phyloP scores from a whole-genome alignment of 306 rosid species.

The Potentilla sterilis region DNA sequence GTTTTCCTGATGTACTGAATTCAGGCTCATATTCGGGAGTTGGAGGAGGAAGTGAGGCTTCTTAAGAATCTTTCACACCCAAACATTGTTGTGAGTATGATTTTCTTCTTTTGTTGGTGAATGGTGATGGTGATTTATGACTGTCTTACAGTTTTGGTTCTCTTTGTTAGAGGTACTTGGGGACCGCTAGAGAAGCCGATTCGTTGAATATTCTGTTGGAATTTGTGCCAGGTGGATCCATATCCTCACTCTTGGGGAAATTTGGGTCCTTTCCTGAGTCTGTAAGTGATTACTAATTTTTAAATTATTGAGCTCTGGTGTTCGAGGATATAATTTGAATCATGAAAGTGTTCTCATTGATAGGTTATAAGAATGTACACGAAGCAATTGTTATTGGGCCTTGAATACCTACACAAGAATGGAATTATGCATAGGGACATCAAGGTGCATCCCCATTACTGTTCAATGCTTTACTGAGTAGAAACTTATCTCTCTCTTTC shows the following conservation, averaged over 20 bases:
- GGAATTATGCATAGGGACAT: slow-evolving; percentile 93
- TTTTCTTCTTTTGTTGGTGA: slow-evolving; percentile 8
- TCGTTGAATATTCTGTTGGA: slow-evolving; percentile 87
- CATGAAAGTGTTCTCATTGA: slow-evolving; percentile 1
- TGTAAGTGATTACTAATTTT: slow-evolving; percentile 48
- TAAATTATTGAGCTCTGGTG: not conserved
- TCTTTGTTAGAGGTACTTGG: slow-evolving; percentile 67
- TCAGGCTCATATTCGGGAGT: slow-evolving; percentile 82
- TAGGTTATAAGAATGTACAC: slow-evolving; percentile 90
- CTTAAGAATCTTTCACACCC: slow-evolving; percentile 87
- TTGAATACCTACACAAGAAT: slow-evolving; percentile 82
- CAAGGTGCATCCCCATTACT: slow-evolving; percentile 47
- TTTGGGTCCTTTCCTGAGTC: slow-evolving; percentile 93
- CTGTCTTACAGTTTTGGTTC: not conserved
- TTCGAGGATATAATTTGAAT: slow-evolving; percentile 15
- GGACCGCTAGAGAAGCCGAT: slow-evolving; percentile 83
- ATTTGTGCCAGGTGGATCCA: slow-evolving; percentile 94
- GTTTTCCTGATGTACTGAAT: slow-evolving; percentile 10
- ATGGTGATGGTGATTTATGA: slow-evolving; percentile 13
- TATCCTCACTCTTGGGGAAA: slow-evolving; percentile 83
- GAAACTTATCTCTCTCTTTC: not conserved
- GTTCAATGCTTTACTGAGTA: slow-evolving; percentile 1
- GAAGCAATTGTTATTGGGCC: slow-evolving; percentile 78
- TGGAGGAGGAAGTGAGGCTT: slow-evolving; percentile 90
- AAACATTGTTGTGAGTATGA: slow-evolving; percentile 78